Base-by-base conservation (phyloP, 805 yeast genomes). In the Yamadazyma kitorensis region DNA sequence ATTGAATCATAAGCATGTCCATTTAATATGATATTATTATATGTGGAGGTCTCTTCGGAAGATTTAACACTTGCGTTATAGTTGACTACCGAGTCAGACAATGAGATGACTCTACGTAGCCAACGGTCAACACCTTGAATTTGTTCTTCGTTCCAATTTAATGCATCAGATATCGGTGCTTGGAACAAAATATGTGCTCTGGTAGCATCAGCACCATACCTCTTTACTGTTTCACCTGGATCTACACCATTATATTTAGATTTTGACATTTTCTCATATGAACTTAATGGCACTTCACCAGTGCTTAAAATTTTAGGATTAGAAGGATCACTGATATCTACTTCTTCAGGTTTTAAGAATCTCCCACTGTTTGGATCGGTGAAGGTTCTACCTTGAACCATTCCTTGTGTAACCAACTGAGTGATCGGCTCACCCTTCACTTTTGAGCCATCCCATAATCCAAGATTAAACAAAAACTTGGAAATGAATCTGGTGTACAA, bases 161-260 rank as follows among this genome's bases (percentile, higher is more conserved):
- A 67, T 5, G 80, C 76, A 47, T 88, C 96, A 2, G 73, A 62
- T 5, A 91, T 74, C 3, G 98, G 96, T 0, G 97, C 96, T 51
- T 83, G 95, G 65, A 93, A 93, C 10, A 93, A 59, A 40, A 93
- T 78, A 53, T 91, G 96, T 0, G 98, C 98, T 41, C 98, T 74
- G 0, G 91, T 85, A 1, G 96, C 88, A 64, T 93, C 98, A 1
- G 96, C 87, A 3, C 98, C 98, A 55, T 86, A 86, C 23, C 63
- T 68, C 8, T 51, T 52, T 17, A 93, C 88, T 47, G 91, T 85
- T 39, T 72, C 75, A 1, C 68, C 75, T 1, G 98, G 98, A 52
- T 91, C 95, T 2, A 86, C 95, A 11, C 98, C 98, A 51, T 93
- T 93, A 52, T 79, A 81, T 52, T 93, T 93, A 1, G 97, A 89